Evolutionary conservation across 306 rosid species (phyloP).

Genomic region (Boehmeria nivea): DNA sequence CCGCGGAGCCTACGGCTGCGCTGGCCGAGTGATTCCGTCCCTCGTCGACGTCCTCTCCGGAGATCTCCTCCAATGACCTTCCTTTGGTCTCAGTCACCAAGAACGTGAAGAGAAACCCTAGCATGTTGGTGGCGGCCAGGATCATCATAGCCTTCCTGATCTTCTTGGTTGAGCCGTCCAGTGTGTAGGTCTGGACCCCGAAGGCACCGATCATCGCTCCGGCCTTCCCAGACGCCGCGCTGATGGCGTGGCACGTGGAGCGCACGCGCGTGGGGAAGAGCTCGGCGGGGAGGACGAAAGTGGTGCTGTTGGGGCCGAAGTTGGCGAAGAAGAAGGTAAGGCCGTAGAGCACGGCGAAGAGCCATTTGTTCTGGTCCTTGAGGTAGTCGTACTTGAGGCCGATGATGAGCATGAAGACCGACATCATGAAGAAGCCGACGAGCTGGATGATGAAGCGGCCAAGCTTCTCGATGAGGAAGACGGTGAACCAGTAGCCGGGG

Average conservation of each 20-base stretch:
- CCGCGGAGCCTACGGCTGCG: no score
- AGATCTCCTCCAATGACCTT: constrained; percentile 20
- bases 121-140: constrained; percentile 3
- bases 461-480: constrained; percentile 4
- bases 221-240: constrained; percentile 62
- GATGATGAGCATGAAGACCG: constrained; percentile 13
- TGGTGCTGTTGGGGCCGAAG: constrained; percentile 87
- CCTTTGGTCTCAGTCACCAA: constrained; percentile 15
- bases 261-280: constrained; percentile 73
- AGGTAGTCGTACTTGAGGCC: background rate
- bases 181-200: constrained; percentile 29
- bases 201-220: constrained; percentile 69
- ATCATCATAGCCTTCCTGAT: constrained; percentile 19
- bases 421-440: constrained; percentile 16
- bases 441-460: constrained; percentile 16
- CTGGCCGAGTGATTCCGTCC: no score
- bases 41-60: background rate
- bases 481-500: constrained; percentile 24
- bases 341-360: constrained; percentile 53
- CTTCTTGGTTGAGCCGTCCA: background rate
- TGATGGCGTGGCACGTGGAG: constrained; percentile 74
- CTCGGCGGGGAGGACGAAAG: constrained; percentile 71
- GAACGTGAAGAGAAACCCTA: constrained; percentile 10
- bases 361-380: constrained; percentile 13
- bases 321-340: constrained; percentile 74